Evolutionary conservation across 2,329 filamentous ascomycete genomes (phyloP), one percentile per base, ranked within the genome.

Genomic region (Rhexocercosporidium sp.): DNA sequence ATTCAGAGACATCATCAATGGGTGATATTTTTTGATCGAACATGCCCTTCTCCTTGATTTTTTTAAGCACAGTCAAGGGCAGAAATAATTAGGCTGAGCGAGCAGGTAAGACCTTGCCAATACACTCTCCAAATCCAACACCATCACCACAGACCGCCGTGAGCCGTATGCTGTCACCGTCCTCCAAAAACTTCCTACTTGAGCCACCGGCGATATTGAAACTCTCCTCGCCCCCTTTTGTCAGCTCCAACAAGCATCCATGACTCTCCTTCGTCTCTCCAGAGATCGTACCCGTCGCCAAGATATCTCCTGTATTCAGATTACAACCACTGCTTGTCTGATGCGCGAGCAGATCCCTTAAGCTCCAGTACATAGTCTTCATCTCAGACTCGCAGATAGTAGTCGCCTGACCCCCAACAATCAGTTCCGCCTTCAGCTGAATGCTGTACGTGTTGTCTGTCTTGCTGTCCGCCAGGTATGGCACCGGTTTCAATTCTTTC

Each of bases 211-310:
- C 75, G 0, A 27, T 59, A 20, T 79, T 53, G 29, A 64, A 54
- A 14, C 79, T 60, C 7, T 75, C 72, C 5, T 73, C 75, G 22
- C 72, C 77, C 0, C 81, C 81, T 0, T 78, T 79, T 57, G 77
- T 73, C 41, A 75, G 60, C 70, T 83, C 81, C 4, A 82, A 75
- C 54, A 83, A 72, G 65, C 81, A 82, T 0, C 81, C 82, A 27
- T 79, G 76, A 31, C 74, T 75, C 0, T 75, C 75, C 2, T 77
- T 71, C 0, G 74, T 77, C 0, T 70, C 67, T 0, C 80, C 81
- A 3, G 75, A 79, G 11, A 83, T 77, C 0, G 81, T 83, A 0
- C 82, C 82, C 0, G 81, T 82, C 0, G 77, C 82, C 39, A 83
- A 64, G 0, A 83, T 9, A 67, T 83, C 81, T 0, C 81, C 81